These are phyloP conservation scores for Knoxdaviesia proteae DNA, from an alignment of 2,329 filamentous ascomycete species.

Conservation along the genomic window DNA sequence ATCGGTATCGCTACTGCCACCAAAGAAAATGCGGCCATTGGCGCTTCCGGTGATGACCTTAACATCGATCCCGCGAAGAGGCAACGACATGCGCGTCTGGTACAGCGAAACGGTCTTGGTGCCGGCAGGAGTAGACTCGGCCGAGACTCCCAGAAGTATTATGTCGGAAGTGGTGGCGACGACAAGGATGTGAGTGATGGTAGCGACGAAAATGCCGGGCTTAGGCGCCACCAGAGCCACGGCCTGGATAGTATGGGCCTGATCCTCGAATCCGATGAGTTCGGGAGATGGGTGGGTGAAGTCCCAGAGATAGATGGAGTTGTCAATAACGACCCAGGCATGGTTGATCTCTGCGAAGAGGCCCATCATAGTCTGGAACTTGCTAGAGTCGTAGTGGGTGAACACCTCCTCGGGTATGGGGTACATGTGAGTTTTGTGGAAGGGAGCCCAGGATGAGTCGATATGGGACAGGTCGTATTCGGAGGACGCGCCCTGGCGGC, in stretches of 20 bases:
- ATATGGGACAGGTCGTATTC: slow-evolving; percentile 64
- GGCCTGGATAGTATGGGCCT: slow-evolving; percentile 71
- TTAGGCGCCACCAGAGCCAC: slow-evolving; percentile 75
- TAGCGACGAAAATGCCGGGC: slow-evolving; percentile 64
- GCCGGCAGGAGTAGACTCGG: slow-evolving; percentile 44
- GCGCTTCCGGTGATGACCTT: slow-evolving; percentile 62
- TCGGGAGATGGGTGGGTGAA: slow-evolving; percentile 86
- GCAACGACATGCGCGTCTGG: slow-evolving; percentile 68
- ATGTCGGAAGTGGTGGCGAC: slow-evolving; percentile 75
- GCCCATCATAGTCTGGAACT: slow-evolving; percentile 84
- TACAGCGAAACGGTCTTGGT: slow-evolving; percentile 60
- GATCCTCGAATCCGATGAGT: slow-evolving; percentile 79
- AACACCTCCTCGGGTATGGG: slow-evolving; percentile 83
- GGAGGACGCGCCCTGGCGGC: slow-evolving; percentile 71
- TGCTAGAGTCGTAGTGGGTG: slow-evolving; percentile 72
- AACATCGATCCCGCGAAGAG: slow-evolving; percentile 57
- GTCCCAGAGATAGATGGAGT: slow-evolving; percentile 92
- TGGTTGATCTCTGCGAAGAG: slow-evolving; percentile 88
- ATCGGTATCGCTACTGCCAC: slow-evolving; percentile 60
- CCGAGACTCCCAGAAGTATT: slow-evolving; percentile 65
- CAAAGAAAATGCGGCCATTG: slow-evolving; percentile 84
- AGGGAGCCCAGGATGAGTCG: slow-evolving; percentile 62
- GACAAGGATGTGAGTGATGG: slow-evolving; percentile 74
- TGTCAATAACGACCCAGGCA: slow-evolving; percentile 91
- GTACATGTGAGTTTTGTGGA: slow-evolving; percentile 70